A percentile compares a stretch with the other conserved stretches of the same genome.
Evolutionary conservation across 208 protist species (phyloP).

Genomic region (Zelonia costaricensis): DNA sequence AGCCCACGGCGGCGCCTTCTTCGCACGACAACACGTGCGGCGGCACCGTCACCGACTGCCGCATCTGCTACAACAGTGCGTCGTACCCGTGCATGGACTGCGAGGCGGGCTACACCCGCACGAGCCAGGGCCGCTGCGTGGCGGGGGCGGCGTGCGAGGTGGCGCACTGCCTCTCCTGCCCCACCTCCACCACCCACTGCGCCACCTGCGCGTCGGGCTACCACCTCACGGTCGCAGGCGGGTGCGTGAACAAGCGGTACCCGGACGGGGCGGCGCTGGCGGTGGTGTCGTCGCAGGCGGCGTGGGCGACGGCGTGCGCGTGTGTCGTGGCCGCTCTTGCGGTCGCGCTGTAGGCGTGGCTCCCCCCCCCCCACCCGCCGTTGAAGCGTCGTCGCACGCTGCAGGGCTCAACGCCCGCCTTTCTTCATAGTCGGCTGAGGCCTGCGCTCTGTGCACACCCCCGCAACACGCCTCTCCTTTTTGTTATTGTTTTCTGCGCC

Average conservation of each 20-base stretch:
- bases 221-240: background rate
- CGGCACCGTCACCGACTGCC: background rate
- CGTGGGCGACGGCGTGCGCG: background rate
- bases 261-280: too few relatives aligned
- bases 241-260: background rate
- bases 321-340: too few relatives aligned
- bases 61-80: background rate
- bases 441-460: too few relatives aligned
- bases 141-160: background rate
- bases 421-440: too few relatives aligned
- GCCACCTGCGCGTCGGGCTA: background rate
- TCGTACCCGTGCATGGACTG: background rate
- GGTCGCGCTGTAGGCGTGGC: too few relatives aligned
- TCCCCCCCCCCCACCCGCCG: too few relatives aligned
- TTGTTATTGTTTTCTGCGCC: too few relatives aligned
- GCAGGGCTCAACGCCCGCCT: too few relatives aligned
- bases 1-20: too few relatives aligned
- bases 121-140: background rate
- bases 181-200: background rate
- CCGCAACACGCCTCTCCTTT: too few relatives aligned
- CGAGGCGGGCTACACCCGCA: background rate
- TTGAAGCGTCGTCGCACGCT: too few relatives aligned
- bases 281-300: too few relatives aligned
- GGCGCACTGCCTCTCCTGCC: background rate
- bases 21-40: background rate